Base-by-base conservation (phyloP, 2,329 filamentous ascomycete genomes). In the Rhinocladiella similis region DNA sequence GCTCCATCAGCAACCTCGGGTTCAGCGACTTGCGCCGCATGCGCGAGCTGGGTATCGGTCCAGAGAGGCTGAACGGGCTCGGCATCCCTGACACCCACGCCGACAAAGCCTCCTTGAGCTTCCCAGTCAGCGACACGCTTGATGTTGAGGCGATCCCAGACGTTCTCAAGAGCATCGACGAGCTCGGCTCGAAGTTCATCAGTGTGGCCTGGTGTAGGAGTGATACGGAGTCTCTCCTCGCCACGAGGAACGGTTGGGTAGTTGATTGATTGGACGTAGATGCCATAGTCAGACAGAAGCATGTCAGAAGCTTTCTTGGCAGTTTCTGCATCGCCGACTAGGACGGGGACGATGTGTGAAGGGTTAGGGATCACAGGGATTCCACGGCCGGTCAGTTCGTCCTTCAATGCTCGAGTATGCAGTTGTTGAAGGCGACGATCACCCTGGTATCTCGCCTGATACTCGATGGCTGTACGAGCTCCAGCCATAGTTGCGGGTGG, bases 251-350 rank as follows among this genome's bases (percentile, higher is more conserved):
- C 94, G 50, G 94, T 99, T 1, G 94, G 94, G 76, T 97, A 97
- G 78, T 99, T 99, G 82, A 99, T 97, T 53, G 91, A 91, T 77
- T 99, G 94, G 22, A 99, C 94, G 71, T 99, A 99, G 70, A 99
- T 97, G 60, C 86, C 84, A 78, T 96, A 89, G 65, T 96, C 88
- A 65, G 89, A 86, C 13, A 99, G 83, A 19, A 99, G 85, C 78
- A 96, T 85, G 71, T 99, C 94, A 20, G 90, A 96, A 6, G 94
- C 94, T 66, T 87, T 81, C 80, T 94, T 97, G 57, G 94, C 94
- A 39, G 95, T 78, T 74, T 94, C 92, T 46, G 94, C 94, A 68
- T 96, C 94, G 57, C 94, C 94, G 48, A 99, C 93, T 12, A 99
- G 82, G 53, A 97, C 83, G 3, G 94, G 94, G 50, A 99, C 83